phyloP scores from a whole-genome alignment of 495 filamentous ascomycete species.

The Aspergillus sclerotioniger region DNA sequence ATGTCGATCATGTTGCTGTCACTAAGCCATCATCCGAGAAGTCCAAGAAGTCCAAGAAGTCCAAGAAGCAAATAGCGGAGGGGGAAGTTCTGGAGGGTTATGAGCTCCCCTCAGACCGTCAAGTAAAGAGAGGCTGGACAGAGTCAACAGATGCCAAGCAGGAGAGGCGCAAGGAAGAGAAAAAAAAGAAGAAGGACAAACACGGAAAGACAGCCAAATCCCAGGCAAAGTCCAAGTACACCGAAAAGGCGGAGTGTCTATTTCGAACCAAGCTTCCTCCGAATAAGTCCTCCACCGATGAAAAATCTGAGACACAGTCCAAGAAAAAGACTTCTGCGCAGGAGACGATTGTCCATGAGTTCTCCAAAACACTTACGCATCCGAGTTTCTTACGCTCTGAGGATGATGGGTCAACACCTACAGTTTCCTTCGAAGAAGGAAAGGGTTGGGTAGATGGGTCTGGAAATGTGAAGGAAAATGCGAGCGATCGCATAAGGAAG shows the following conservation, averaged over 20 bases:
- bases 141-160: constrained; percentile 55
- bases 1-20: constrained; percentile 24
- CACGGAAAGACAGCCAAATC: constrained; percentile 55
- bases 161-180: constrained; percentile 46
- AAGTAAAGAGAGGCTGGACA: constrained; percentile 90
- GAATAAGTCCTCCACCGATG: constrained; percentile 43
- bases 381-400: constrained; percentile 67
- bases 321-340: constrained; percentile 53
- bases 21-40: constrained; percentile 22
- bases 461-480: constrained; percentile 69
- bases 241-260: constrained; percentile 72
- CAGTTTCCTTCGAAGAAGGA: constrained; percentile 55
- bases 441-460: constrained; percentile 85
- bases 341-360: constrained; percentile 74
- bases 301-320: constrained; percentile 41
- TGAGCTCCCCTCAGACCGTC: constrained; percentile 68
- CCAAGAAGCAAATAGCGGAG: constrained; percentile 65
- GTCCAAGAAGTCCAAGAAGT: constrained; percentile 26
- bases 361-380: constrained; percentile 72
- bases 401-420: constrained; percentile 29
- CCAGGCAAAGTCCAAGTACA: constrained; percentile 71
- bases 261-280: constrained; percentile 76
- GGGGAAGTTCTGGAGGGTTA: constrained; percentile 64
- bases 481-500: constrained; percentile 34
- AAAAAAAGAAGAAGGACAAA: constrained; percentile 50